Evolutionary conservation across 2,329 filamentous ascomycete genomes (phyloP), one percentile per base, ranked within the genome.

Genomic region (Botryotinia calthae): DNA sequence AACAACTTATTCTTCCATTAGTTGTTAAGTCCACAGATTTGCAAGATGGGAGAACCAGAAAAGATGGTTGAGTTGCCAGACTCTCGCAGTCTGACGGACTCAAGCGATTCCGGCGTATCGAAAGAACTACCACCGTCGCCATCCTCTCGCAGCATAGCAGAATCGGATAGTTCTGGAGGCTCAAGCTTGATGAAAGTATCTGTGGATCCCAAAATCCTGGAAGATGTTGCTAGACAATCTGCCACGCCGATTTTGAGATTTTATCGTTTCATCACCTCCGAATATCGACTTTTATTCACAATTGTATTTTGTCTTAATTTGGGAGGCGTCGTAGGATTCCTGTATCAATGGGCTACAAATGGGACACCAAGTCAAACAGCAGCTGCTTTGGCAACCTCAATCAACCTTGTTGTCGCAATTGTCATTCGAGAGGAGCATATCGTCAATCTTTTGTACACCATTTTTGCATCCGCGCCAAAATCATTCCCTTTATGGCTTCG

Each of bases 211-310:
- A 54, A 64, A 31, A n/a, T 42, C 12, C 20, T 72, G 37, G 70
- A 67, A 25, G 44, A 68, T n/a, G 70, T 72, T 18, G 62, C 42
- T 40, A 72, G 51, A 42, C 70, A 72, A 40, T 68, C 62, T 42
- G 42, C 70, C 5, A 67, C 51, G 31, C 62, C 62, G 6, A 8
- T 72, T 16, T n/a, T 67, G 42, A 64, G 70, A 51, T 72, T 66
- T 14, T 48, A 34, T 40, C 34, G 70, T n/a, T 72, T 72, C 25
- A 72, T 72, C n/a, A 58, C 70, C 25, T 72, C 70, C 22, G 70
- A 72, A 48, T 90, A 90, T 77, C 85, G 88, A 42, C 84, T 85
- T 9, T 83, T 90, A 5, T 89, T 90, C 79, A 86, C 85, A 61
- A 67, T 89, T 18, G 82, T 88, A 40, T 85, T 86, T 73, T 76